phyloP scores from a whole-genome alignment of 768 basidiomycete genomes.

The Ramaria sp. region DNA sequence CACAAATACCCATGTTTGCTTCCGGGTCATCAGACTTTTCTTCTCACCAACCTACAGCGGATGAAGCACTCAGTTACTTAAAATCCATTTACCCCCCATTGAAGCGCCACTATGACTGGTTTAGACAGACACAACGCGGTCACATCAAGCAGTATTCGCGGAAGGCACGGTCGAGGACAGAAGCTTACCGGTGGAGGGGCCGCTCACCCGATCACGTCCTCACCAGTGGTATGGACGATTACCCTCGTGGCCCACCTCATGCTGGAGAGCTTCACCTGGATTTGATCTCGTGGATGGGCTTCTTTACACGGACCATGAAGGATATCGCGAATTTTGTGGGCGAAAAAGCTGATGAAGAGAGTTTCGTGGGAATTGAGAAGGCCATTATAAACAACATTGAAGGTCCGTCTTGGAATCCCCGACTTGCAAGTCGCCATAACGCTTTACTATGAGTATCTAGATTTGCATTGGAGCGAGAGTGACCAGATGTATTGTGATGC shows the following conservation, averaged over 20 bases:
- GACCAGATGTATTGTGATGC: slow-evolving; percentile 91
- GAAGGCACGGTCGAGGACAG: slow-evolving; percentile 72
- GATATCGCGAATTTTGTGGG: slow-evolving; percentile 82
- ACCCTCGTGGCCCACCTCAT: slow-evolving; percentile 83
- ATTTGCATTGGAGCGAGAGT: slow-evolving; percentile 89
- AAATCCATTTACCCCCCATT: slow-evolving; percentile 73
- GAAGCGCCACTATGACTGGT: slow-evolving; percentile 93
- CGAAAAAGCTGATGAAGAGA: slow-evolving; percentile 71
- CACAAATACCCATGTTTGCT: slow-evolving; percentile 39
- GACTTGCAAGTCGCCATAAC: neutral
- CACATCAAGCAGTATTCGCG: slow-evolving; percentile 88
- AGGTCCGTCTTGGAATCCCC: slow-evolving; percentile 31
- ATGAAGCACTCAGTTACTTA: slow-evolving; percentile 51
- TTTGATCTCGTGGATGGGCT: slow-evolving; percentile 92
- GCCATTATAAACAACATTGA: slow-evolving; percentile 81
- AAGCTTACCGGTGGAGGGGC: slow-evolving; percentile 93
- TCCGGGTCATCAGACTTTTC: slow-evolving; percentile 10
- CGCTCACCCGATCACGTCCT: slow-evolving; percentile 77
- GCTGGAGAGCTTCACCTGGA: slow-evolving; percentile 90
- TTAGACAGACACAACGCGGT: slow-evolving; percentile 86
- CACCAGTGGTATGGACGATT: slow-evolving; percentile 95
- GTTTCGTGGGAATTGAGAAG: slow-evolving; percentile 66
- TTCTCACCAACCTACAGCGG: slow-evolving; percentile 11
- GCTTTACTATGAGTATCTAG: slow-evolving; percentile 27
- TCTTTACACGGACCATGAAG: slow-evolving; percentile 89